These are phyloP conservation scores for Spirogloea muscicola DNA, from an alignment of 139 green algal species.

Conservation along the genomic window DNA sequence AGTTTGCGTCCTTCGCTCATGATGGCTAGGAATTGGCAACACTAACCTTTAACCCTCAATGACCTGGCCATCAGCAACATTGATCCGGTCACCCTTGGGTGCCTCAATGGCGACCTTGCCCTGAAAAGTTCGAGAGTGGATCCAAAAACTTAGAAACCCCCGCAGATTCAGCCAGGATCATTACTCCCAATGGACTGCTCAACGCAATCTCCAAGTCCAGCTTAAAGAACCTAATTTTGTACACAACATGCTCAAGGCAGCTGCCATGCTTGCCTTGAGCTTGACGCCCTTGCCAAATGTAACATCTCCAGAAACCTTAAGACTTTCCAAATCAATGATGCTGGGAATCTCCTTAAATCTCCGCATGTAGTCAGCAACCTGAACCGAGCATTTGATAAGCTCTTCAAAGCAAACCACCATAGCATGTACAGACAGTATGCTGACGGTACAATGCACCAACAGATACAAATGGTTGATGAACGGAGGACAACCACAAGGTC, in stretches of 20 bases:
- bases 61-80: constrained; percentile 19
- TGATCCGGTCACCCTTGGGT: constrained; percentile 10
- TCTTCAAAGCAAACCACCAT: too few relatives aligned
- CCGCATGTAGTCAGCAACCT: constrained; percentile 27
- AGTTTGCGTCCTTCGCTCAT: too few relatives aligned
- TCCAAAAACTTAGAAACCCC: neutral
- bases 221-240: neutral
- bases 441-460: too few relatives aligned
- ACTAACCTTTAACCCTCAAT: too few relatives aligned
- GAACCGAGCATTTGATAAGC: too few relatives aligned
- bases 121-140: neutral
- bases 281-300: constrained; percentile 11
- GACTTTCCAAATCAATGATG: constrained; percentile 28
- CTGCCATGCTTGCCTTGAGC: constrained; percentile 23
- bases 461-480: too few relatives aligned
- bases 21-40: too few relatives aligned
- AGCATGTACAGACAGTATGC: too few relatives aligned
- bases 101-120: constrained; percentile 35
- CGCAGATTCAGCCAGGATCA: neutral
- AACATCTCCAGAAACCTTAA: constrained; percentile 34
- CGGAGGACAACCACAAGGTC: too few relatives aligned
- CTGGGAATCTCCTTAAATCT: constrained; percentile 36
- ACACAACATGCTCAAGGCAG: neutral
- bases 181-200: neutral
- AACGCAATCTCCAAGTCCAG: neutral